Conservation (phyloP, 768 basidiomycete genomes). For the Pisolithus microcarpus region DNA sequence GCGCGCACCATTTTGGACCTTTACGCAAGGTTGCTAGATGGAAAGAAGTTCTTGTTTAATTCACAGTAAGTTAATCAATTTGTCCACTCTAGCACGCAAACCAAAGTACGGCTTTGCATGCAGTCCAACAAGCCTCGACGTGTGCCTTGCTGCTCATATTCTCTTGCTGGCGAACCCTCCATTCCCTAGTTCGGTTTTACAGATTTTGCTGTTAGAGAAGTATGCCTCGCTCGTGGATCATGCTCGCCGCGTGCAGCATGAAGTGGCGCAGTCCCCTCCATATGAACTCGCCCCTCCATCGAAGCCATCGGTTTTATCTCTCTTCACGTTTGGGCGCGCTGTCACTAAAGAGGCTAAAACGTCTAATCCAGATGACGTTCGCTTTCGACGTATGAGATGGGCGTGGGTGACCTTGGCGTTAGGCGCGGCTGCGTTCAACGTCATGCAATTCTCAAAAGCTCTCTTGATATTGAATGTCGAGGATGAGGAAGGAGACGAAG, state of each 20-base stretch:
- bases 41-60: constrained; percentile 44
- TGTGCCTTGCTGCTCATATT: constrained; percentile 61
- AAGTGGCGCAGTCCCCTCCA: constrained; percentile 22
- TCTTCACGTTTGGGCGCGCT: constrained; percentile 27
- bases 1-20: constrained; percentile 51
- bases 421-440: constrained; percentile 36
- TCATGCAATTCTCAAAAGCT: constrained; percentile 13
- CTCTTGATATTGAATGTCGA: neutral
- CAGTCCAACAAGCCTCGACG: constrained; percentile 60
- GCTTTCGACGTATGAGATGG: constrained; percentile 45
- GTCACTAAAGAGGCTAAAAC: constrained; percentile 8
- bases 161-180: constrained; percentile 52
- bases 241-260: constrained; percentile 43
- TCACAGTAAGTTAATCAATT: constrained; percentile 34
- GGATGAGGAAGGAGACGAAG: neutral
- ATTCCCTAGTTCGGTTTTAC: constrained; percentile 55
- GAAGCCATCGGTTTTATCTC: constrained; percentile 31
- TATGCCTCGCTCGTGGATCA: constrained; percentile 56
- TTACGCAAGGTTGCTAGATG: constrained; percentile 48
- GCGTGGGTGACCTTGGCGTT: constrained; percentile 44
- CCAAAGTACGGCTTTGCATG: neutral
- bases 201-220: constrained; percentile 44
- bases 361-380: constrained; percentile 35
- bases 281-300: constrained; percentile 13
- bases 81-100: neutral